phyloP scores from a whole-genome alignment of 2,329 filamentous ascomycete species.

The Juglanconis oblonga region DNA sequence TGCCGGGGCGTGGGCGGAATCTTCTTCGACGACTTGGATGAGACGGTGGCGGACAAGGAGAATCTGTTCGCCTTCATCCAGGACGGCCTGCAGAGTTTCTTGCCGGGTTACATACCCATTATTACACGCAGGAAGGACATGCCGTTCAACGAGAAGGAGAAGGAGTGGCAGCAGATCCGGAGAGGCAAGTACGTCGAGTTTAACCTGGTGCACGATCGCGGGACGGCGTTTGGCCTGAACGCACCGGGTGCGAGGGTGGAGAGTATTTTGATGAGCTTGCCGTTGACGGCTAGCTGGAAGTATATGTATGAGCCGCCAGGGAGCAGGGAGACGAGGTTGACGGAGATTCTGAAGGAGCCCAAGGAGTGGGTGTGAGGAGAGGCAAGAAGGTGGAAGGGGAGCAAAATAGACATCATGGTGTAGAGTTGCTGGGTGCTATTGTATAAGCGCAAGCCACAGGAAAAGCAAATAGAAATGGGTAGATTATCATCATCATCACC shows the following conservation, averaged over 20 bases:
- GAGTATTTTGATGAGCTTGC: conserved; percentile 96
- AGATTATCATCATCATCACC: background rate
- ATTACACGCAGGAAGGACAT: conserved; percentile 86
- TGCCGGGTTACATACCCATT: conserved; percentile 89
- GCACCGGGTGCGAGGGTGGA: conserved; percentile 89
- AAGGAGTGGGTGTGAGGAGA: conserved; percentile 62
- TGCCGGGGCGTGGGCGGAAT: conserved; percentile 88
- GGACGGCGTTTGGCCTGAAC: conserved; percentile 90
- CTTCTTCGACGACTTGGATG: conserved; percentile 97
- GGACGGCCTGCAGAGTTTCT: conserved; percentile 79
- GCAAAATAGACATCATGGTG: background rate
- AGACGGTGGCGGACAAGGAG: conserved; percentile 80
- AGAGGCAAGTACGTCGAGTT: conserved; percentile 98
- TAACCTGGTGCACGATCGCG: conserved; percentile 94
- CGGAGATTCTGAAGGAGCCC: conserved; percentile 67
- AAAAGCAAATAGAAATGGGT: background rate
- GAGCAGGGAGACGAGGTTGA: conserved; percentile 73
- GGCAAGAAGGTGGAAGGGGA: background rate
- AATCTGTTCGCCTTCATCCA: conserved; percentile 87
- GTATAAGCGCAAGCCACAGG: background rate
- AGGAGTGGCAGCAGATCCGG: conserved; percentile 94
- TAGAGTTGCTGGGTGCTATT: background rate
- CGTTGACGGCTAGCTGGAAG: conserved; percentile 87
- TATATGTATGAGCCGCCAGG: conserved; percentile 89
- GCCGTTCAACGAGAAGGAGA: conserved; percentile 81